Evolutionary conservation across 352 stramenopile species (phyloP), one percentile per base, ranked within the genome.

Genomic region (Pythium monospermum): DNA sequence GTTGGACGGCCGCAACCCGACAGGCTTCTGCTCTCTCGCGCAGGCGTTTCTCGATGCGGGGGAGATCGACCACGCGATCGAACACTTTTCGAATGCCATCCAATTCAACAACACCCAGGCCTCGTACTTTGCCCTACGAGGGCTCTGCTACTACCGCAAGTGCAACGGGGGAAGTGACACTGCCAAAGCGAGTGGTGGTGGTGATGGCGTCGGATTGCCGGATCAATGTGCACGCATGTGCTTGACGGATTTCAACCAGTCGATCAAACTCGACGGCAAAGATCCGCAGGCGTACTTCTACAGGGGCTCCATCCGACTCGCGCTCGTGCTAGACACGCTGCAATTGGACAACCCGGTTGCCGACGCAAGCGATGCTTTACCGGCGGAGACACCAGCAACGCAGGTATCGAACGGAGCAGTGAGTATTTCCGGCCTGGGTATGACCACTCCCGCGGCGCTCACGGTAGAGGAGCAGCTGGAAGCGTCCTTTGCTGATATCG

Each of bases 221-320:
- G 81, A 92, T 47, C 28, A 2, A 66, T 72, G 19, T 30, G 76
- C 67, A n/a, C 76, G 73, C 11, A 54, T 71, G 42, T 85, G 73
- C 33, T 61, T 89, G 23, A 62, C 65, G 4, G 81, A 92, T 47
- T 82, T 92, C 27, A 88, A 89, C 42, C 64, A 66, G 26, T 74
- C 72, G 23, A 82, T 92, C 51, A 73, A 89, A 45, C 64, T 92
- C 16, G 79, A 90, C 31, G 76, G 81, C 19, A 81, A 73, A 6
- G 78, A 90, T 36, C 73, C 79, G 0, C 71, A 89, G 48, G 68
- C 76, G 23, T 90, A 90, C 57, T 90, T 87, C 52, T 89, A 89
- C 27, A 69, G 81, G 11, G 81, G 81, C 1, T 83, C 76, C 2
- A 70, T 87, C 19, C 73, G 79, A 2, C 62, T 92, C 11, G 69